phyloP scores from a whole-genome alignment of 495 filamentous ascomycete genomes.

The Hyphodiscus hymeniophilus region DNA sequence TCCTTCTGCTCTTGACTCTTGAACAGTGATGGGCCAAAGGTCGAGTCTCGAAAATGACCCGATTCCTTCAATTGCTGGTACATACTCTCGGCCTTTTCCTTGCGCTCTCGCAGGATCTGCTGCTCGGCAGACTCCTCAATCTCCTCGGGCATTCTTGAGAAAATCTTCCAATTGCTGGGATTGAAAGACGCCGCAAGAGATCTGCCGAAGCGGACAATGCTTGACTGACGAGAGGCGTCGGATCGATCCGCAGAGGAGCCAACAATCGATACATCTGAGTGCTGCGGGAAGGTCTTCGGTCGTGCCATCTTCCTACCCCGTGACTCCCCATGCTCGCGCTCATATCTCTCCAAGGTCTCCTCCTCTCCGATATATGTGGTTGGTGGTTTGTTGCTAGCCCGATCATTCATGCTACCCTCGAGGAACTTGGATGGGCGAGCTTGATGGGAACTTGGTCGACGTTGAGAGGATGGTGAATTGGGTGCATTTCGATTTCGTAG shows the following conservation, averaged over 20 bases:
- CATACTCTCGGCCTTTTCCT: slow-evolving; percentile 42
- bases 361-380: slow-evolving; percentile 49
- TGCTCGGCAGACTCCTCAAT: slow-evolving; percentile 23
- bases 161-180: slow-evolving; percentile 35
- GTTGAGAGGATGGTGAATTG: slow-evolving; percentile 19
- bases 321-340: not conserved
- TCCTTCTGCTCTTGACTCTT: not conserved
- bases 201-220: slow-evolving; percentile 53
- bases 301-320: slow-evolving; percentile 7
- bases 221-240: slow-evolving; percentile 26
- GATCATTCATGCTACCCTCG: slow-evolving; percentile 73
- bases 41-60: slow-evolving; percentile 32
- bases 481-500: slow-evolving; percentile 13
- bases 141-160: slow-evolving; percentile 22
- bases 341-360: slow-evolving; percentile 19
- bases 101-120: slow-evolving; percentile 27
- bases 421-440: slow-evolving; percentile 54
- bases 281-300: slow-evolving; percentile 3
- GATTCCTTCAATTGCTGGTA: slow-evolving; percentile 55
- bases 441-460: slow-evolving; percentile 13
- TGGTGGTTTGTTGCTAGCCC: slow-evolving; percentile 59
- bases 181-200: slow-evolving; percentile 47
- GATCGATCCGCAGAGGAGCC: slow-evolving; percentile 2
- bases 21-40: not conserved
- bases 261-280: not conserved